Conservation (phyloP, 2,329 filamentous ascomycete species). For the Tolypocladium nubicola region DNA sequence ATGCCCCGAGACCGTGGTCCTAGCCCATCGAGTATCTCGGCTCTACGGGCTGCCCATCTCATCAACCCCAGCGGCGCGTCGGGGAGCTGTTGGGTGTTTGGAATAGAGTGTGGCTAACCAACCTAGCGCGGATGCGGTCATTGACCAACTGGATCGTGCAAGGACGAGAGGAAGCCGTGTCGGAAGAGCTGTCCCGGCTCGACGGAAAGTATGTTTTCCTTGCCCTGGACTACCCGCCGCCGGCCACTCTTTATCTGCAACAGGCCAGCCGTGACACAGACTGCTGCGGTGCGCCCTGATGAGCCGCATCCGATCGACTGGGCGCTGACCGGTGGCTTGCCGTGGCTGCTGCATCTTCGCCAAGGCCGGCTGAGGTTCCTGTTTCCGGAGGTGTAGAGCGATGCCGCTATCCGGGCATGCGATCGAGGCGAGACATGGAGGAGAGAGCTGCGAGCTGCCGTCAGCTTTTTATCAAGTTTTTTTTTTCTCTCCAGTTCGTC, state of each 20-base stretch:
- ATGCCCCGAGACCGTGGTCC: not conserved
- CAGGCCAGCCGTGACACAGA: not conserved
- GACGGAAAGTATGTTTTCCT: not conserved
- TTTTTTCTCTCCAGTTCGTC: not conserved
- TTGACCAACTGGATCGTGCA: not conserved
- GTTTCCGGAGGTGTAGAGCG: not conserved
- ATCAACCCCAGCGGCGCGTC: not conserved
- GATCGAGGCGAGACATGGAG: not conserved
- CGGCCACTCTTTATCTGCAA: not conserved
- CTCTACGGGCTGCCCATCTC: not conserved
- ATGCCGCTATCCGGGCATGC: not conserved
- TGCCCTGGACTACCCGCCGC: not conserved
- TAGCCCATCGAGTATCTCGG: not conserved
- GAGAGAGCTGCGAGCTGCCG: not conserved
- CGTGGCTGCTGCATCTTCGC: not conserved
- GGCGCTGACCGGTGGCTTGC: not conserved
- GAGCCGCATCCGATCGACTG: not conserved
- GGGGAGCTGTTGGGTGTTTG: not conserved
- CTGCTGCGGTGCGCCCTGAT: not conserved
- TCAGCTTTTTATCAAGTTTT: not conserved
- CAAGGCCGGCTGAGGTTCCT: not conserved
- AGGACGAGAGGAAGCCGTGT: not conserved
- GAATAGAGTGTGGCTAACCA: not conserved
- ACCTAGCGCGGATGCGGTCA: not conserved
- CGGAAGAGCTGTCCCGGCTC: not conserved